These are phyloP conservation scores for Spergularia marina DNA, from an alignment of 148 eudicot species.

Conservation along the genomic window DNA sequence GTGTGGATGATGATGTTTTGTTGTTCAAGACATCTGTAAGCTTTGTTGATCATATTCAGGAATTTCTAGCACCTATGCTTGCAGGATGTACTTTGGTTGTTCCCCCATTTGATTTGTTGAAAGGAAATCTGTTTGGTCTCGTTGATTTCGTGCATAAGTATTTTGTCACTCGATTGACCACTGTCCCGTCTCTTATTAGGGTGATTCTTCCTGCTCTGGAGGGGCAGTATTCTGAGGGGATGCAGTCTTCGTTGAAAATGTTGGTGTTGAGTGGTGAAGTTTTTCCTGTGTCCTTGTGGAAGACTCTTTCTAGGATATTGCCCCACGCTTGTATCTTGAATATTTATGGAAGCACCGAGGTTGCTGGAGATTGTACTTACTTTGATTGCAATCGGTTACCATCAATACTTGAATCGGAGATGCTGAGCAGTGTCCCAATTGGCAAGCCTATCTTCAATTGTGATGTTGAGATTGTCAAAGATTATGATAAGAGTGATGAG, in stretches of 20 bases:
- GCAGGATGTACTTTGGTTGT: slow-evolving; percentile 70
- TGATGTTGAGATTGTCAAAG: slow-evolving; percentile 52
- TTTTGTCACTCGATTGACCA: slow-evolving; percentile 57
- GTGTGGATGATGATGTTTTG: slow-evolving; percentile 50
- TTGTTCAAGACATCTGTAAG: slow-evolving; percentile 81
- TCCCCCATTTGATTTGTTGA: slow-evolving; percentile 60
- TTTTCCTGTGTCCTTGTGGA: slow-evolving; percentile 58
- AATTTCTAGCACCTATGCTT: slow-evolving; percentile 75
- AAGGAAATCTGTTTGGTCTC: slow-evolving; percentile 48
- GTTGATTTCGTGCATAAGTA: slow-evolving; percentile 65
- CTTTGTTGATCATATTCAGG: slow-evolving; percentile 93
- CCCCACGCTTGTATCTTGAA: slow-evolving; percentile 70
- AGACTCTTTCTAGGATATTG: slow-evolving; percentile 47
- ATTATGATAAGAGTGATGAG: slow-evolving; percentile 43
- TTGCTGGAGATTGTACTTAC: slow-evolving; percentile 89
- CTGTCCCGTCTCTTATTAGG: slow-evolving; percentile 85
- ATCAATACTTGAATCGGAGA: slow-evolving; percentile 48
- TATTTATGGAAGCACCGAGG: slow-evolving; percentile 95
- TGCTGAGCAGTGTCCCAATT: slow-evolving; percentile 67
- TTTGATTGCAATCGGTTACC: slow-evolving; percentile 75
- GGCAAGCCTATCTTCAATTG: slow-evolving; percentile 72
- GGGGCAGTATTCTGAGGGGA: slow-evolving; percentile 27
- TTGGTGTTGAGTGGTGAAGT: slow-evolving; percentile 86
- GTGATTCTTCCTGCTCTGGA: slow-evolving; percentile 56
- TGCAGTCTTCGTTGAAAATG: slow-evolving; percentile 50